These are phyloP conservation scores for Candida railenensis DNA, from an alignment of 805 yeast species.

Conservation along the genomic window DNA sequence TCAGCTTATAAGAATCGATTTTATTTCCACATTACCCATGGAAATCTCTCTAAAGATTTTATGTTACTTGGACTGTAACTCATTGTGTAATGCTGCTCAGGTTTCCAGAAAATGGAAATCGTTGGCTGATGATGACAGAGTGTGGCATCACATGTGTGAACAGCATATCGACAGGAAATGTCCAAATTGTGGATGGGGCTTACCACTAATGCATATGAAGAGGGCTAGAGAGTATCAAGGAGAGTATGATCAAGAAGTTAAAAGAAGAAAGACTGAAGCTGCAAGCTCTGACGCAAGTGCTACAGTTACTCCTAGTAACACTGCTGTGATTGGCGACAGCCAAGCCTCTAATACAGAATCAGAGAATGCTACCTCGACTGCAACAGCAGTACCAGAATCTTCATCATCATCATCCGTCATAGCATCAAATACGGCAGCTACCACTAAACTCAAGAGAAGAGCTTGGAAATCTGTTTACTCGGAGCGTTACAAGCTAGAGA, in stretches of 20 bases:
- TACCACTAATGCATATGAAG: conserved; percentile 90
- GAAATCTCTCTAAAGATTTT: conserved; percentile 83
- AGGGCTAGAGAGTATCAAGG: conserved; percentile 52
- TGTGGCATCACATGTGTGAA: conserved; percentile 98
- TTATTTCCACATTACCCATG: conserved; percentile 77
- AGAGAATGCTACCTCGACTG: background rate
- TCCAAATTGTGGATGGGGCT: conserved; percentile 98
- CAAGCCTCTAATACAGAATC: conserved; percentile 14
- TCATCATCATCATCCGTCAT: background rate
- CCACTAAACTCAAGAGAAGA: conserved; percentile 36
- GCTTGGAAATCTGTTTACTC: conserved; percentile 97
- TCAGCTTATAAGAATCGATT: conserved; percentile 81
- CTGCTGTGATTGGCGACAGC: background rate
- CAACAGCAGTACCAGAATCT: conserved; percentile 2
- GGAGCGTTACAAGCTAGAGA: conserved; percentile 87
- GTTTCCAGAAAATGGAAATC: conserved; percentile 85
- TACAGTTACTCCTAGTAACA: conserved; percentile 7
- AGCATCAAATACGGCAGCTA: background rate
- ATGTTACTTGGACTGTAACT: conserved; percentile 87
- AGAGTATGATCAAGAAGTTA: conserved; percentile 14
- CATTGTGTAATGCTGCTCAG: conserved; percentile 92
- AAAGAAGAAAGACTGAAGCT: conserved; percentile 4
- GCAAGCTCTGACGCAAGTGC: conserved; percentile 4
- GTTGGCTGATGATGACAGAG: conserved; percentile 93
- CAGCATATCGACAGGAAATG: conserved; percentile 97